Percentiles rank a stretch among this genome's conserved stretches.
Conservation (phyloP, 2,329 filamentous ascomycete species). For the Corynespora cassiicola region DNA sequence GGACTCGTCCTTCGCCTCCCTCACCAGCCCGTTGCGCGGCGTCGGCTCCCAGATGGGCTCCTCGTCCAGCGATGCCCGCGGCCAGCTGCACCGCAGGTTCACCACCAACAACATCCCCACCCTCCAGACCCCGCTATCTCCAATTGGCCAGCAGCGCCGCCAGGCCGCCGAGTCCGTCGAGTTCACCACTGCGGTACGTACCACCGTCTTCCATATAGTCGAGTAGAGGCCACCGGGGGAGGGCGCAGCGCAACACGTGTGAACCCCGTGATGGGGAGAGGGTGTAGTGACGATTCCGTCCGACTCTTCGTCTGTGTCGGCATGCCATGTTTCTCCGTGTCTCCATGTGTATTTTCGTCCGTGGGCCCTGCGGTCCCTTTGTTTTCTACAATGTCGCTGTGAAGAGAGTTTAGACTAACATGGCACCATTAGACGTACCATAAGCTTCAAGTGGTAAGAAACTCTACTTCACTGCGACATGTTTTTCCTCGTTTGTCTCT, state of each 20-base stretch:
- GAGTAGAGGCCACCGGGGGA: too few species aligned
- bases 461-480: conserved; percentile 31
- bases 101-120: conserved; percentile 86
- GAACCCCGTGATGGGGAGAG: conserved; percentile 6
- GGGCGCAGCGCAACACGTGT: too few species aligned
- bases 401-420: conserved; percentile 36
- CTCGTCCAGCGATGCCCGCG: conserved; percentile 71
- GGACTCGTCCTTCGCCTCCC: conserved; percentile 76
- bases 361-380: too few species aligned
- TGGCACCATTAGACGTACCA: conserved; percentile 63
- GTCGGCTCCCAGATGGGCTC: conserved; percentile 68
- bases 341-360: conserved; percentile 3
- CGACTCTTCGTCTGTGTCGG: neutral
- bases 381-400: conserved; percentile 16
- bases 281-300: conserved; percentile 1
- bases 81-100: conserved; percentile 86
- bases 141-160: conserved; percentile 62
- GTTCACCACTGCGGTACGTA: conserved; percentile 60
- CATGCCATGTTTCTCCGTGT: neutral
- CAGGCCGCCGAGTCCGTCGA: conserved; percentile 62
- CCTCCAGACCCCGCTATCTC: conserved; percentile 73
- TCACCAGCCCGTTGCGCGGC: conserved; percentile 72
- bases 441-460: conserved; percentile 78
- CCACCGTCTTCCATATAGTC: too few species aligned
- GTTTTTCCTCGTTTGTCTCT: conserved; percentile 9